A percentile compares a stretch with the other conserved stretches of the same genome.
Conservation (phyloP, 164 flowering plant genomes). For the Echeveria elegans region DNA sequence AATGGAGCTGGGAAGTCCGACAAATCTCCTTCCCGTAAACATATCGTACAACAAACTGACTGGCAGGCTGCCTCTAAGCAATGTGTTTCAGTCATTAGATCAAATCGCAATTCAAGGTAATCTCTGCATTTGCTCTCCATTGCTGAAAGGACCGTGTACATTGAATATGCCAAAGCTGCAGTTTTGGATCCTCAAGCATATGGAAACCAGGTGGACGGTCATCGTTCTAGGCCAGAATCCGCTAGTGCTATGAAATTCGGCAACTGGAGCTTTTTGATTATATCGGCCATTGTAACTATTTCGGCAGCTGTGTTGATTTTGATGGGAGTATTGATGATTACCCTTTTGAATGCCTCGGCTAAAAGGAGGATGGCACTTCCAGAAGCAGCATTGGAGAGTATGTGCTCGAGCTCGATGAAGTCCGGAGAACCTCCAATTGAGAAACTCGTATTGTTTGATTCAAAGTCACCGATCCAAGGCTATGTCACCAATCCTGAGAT, state of each 20-base stretch:
- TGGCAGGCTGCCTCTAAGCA: slow-evolving; percentile 65
- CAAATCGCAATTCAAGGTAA: slow-evolving; percentile 68
- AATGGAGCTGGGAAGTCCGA: slow-evolving; percentile 43
- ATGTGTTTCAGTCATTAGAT: slow-evolving; percentile 61
- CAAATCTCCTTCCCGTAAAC: slow-evolving; percentile 72
- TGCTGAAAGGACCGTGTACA: slow-evolving; percentile 71
- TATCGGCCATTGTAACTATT: slow-evolving; percentile 82
- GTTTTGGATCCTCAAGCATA: slow-evolving; percentile 72
- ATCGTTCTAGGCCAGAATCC: neutral
- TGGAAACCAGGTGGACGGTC: slow-evolving; percentile 24
- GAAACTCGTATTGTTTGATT: slow-evolving; percentile 56
- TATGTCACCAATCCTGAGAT: slow-evolving; percentile 38
- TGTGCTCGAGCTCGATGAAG: slow-evolving; percentile 49
- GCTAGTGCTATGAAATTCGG: slow-evolving; percentile 12
- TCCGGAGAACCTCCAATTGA: slow-evolving; percentile 39
- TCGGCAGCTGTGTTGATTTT: slow-evolving; percentile 58
- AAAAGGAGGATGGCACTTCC: slow-evolving; percentile 51
- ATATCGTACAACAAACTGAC: slow-evolving; percentile 64
- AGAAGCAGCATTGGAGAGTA: slow-evolving; percentile 61
- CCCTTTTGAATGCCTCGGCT: slow-evolving; percentile 55
- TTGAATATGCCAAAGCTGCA: slow-evolving; percentile 78
- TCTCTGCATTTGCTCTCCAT: slow-evolving; percentile 82
- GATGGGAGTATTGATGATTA: slow-evolving; percentile 54
- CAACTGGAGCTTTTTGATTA: slow-evolving; percentile 51
- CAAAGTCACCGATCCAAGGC: slow-evolving; percentile 39